phyloP scores from a whole-genome alignment of 2,329 filamentous ascomycete genomes.

The Penicillium hesseltinei region DNA sequence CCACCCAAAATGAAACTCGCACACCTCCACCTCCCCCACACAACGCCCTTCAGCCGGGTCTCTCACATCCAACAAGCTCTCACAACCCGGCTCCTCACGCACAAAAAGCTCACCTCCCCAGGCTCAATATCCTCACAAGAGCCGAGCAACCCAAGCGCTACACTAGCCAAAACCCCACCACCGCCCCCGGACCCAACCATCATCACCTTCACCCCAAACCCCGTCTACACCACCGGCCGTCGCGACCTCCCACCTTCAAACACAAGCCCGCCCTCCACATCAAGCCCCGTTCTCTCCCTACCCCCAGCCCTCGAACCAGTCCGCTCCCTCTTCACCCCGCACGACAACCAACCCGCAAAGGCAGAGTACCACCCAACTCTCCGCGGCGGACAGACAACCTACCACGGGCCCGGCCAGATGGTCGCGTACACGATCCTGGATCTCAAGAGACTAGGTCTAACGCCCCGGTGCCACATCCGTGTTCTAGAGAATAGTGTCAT shows the following conservation, averaged over 20 bases:
- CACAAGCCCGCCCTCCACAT: constrained; percentile 29
- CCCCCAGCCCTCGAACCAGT: constrained; percentile 39
- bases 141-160: constrained; percentile 11
- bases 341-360: constrained; percentile 28
- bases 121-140: constrained; percentile 23
- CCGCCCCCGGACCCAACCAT: constrained; percentile 64
- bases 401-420: constrained; percentile 90
- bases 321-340: constrained; percentile 31
- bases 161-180: constrained; percentile 21
- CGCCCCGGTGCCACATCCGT: constrained; percentile 72
- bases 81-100: constrained; percentile 57
- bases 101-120: constrained; percentile 53
- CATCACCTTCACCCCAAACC: constrained; percentile 76
- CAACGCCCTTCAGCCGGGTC: constrained; percentile 56
- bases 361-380: constrained; percentile 68
- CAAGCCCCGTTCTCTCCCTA: constrained; percentile 39
- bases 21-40: constrained; percentile 59
- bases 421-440: constrained; percentile 93
- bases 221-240: constrained; percentile 87
- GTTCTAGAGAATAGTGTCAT: constrained; percentile 76
- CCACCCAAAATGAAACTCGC: constrained; percentile 50
- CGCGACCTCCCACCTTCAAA: constrained; percentile 61
- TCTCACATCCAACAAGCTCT: constrained; percentile 57
- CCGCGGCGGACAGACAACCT: constrained; percentile 89
- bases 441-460: constrained; percentile 65